phyloP scores from a whole-genome alignment of 2,329 filamentous ascomycete species.

The Microdochium bolleyi region DNA sequence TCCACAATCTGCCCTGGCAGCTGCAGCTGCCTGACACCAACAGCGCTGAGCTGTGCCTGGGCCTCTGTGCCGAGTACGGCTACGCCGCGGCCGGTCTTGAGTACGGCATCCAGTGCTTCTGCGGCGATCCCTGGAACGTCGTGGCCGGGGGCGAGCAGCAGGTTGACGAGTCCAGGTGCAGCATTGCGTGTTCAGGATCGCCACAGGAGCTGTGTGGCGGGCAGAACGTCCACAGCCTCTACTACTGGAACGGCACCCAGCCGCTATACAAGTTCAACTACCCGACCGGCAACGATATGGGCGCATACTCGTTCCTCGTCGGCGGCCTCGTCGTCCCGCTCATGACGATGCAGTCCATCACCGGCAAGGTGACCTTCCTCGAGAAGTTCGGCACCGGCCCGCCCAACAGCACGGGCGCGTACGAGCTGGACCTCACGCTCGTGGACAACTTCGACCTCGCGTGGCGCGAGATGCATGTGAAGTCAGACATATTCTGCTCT shows the following conservation, averaged over 20 bases:
- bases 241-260: slow-evolving; percentile 32
- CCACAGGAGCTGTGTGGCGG: slow-evolving; percentile 30
- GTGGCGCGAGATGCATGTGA: slow-evolving; percentile 45
- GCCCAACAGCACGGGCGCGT: slow-evolving; percentile 47
- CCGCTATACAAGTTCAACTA: slow-evolving; percentile 41
- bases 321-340: slow-evolving; percentile 45
- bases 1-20: slow-evolving; percentile 26
- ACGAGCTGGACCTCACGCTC: slow-evolving; percentile 45
- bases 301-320: slow-evolving; percentile 44
- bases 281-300: slow-evolving; percentile 38
- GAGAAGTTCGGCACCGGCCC: slow-evolving; percentile 48
- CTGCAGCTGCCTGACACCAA: slow-evolving; percentile 28
- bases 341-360: slow-evolving; percentile 40
- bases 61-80: slow-evolving; percentile 29
- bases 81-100: slow-evolving; percentile 34
- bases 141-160: slow-evolving; percentile 9
- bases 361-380: slow-evolving; percentile 45
- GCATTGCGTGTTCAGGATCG: slow-evolving; percentile 23
- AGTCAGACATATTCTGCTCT: slow-evolving; percentile 53
- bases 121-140: slow-evolving; percentile 26
- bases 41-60: slow-evolving; percentile 29
- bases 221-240: slow-evolving; percentile 36
- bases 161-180: slow-evolving; percentile 26
- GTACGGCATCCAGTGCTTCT: slow-evolving; percentile 32
- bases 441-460: slow-evolving; percentile 34